Evolutionary conservation across 2,329 filamentous ascomycete genomes (phyloP).

Genomic region (Gnomoniopsis smithogilvyi): DNA sequence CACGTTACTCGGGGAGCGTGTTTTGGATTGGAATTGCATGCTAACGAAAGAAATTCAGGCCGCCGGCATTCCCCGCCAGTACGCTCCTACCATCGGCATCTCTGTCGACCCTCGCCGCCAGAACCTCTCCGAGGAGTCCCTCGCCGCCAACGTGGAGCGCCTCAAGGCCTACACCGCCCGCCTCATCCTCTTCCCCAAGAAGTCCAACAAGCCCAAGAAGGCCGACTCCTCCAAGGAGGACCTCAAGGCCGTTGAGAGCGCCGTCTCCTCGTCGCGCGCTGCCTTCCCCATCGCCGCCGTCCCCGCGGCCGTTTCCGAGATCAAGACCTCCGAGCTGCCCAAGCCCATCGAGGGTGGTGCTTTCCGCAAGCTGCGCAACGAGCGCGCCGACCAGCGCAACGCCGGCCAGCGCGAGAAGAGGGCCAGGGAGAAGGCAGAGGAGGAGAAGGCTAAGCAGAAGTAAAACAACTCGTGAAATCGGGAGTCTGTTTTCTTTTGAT

Average conservation of each 20-base stretch:
- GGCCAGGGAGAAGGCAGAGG: slow-evolving; percentile 80
- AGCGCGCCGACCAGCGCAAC: slow-evolving; percentile 79
- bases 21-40: neutral
- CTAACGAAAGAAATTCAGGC: slow-evolving; percentile 55
- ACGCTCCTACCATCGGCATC: slow-evolving; percentile 96
- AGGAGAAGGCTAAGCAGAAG: slow-evolving; percentile 76
- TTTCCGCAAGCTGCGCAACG: slow-evolving; percentile 80
- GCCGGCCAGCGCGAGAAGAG: slow-evolving; percentile 90
- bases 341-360: slow-evolving; percentile 76
- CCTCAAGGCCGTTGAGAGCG: slow-evolving; percentile 57
- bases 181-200: slow-evolving; percentile 96
- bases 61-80: slow-evolving; percentile 90
- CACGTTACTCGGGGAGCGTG: neutral
- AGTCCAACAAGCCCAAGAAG: slow-evolving; percentile 89
- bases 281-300: slow-evolving; percentile 72
- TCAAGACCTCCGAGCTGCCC: slow-evolving; percentile 80
- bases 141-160: slow-evolving; percentile 92
- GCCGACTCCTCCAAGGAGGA: slow-evolving; percentile 87
- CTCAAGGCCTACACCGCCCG: slow-evolving; percentile 97
- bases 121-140: slow-evolving; percentile 95
- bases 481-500: neutral
- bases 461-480: slow-evolving; percentile 41
- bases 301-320: slow-evolving; percentile 63
- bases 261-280: slow-evolving; percentile 47
- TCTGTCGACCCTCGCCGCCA: slow-evolving; percentile 92